Evolutionary conservation across 202 grass and related monocot genomes (phyloP), one percentile per base, ranked within the genome.

Genomic region (Alloteropsis angusta): DNA sequence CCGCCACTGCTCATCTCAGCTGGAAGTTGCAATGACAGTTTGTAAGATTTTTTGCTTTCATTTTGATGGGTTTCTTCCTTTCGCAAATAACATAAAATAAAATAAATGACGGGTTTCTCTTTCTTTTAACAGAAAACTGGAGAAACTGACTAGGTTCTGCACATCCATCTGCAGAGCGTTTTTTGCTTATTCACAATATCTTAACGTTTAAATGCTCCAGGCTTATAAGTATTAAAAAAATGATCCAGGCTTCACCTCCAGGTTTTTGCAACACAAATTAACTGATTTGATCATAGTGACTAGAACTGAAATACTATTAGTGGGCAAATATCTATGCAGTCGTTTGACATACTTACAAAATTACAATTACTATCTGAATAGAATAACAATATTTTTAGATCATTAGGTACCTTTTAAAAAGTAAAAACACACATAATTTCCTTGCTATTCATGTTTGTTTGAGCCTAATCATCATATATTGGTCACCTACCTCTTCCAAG

Each of bases 401-500:
- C 22, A 32, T 30, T 15, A 44, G 22, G 15, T 11, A 60, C 16
- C 46, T 52, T 52, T 19, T 25, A 42, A 74, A 26, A 22, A 1
- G 19, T 25, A 42, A 74, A 26, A 22, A 1, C 57, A 1, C 57
- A 49, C 6, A 52, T 9, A 38, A 15, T 65, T 30, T 39, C 16
- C 55, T 2, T 0, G 14, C 12, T 36, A 36, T 21, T 28, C 16
- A 41, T 80, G 12, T 43, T 71, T 48, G 2, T 32, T 23, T 58
- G 45, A 41, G 55, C 21, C 7, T 4, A 71, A 75, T 28, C 8
- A 75, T 12, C 2, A 71, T 21, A 14, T 65, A 12, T 80, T 75
- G 41, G 50, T 71, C 46, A 77, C 28, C 78, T 89, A 92, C 90
- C 80, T 68, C 43, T 52, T 73, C 53, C 41, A 85, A 67, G 23